phyloP scores from a whole-genome alignment of 257 asterid genomes.

The Solanum tarapatanum region DNA sequence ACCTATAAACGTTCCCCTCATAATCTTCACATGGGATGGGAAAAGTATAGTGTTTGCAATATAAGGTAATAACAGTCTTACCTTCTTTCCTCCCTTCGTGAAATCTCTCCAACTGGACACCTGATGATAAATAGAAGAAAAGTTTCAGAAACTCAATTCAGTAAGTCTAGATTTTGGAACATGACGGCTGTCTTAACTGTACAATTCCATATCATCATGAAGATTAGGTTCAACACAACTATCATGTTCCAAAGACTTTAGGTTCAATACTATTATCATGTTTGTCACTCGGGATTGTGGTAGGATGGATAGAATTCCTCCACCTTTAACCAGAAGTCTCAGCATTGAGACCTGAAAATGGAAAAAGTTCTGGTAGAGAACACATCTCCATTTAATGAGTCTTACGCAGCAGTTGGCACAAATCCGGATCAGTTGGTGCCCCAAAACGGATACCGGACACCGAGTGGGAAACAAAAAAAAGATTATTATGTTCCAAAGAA shows the following conservation, averaged over 20 bases:
- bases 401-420: not conserved
- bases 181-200: not conserved
- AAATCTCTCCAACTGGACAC: conserved; percentile 99
- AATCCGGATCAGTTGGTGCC: not conserved
- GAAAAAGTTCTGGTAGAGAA: not conserved
- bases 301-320: not conserved
- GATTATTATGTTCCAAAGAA: not conserved
- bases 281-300: not conserved
- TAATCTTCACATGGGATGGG: not conserved
- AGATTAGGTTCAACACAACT: not conserved
- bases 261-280: not conserved
- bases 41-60: not conserved
- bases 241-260: not conserved
- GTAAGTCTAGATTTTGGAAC: not conserved
- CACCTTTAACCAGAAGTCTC: not conserved
- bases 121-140: conserved; percentile 18
- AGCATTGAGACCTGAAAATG: not conserved
- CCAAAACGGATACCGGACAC: not conserved
- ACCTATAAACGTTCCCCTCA: not conserved
- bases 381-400: not conserved
- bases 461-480: not conserved
- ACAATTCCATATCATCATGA: not conserved
- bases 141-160: not conserved
- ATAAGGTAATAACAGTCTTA: conserved; percentile 3
- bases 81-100: conserved; percentile 98